phyloP scores from a whole-genome alignment of 129 eudicot species.

The Daucus carota region DH1_v3.0 NC_030382.2:10996001-10996500 shows the following conservation, averaged over 20 bases:
- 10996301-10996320: not conserved
- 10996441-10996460: conserved; percentile 85
- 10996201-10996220: not conserved
- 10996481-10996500: conserved; percentile 90
- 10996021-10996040: not conserved
- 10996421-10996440: conserved; percentile 88
- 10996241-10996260: not conserved
- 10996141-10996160: not conserved
- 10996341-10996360: conserved; percentile 94
- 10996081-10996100: not conserved
- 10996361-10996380: conserved; percentile 97
- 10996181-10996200: too few relatives aligned
- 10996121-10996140: too few relatives aligned
- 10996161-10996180: not conserved
- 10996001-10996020: not conserved
- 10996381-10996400: conserved; percentile 92
- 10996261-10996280: not conserved
- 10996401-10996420: conserved; percentile 87
- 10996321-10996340: not conserved
- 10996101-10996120: not conserved
- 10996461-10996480: conserved; percentile 92
- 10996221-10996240: not conserved
- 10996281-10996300: not conserved
- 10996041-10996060: not conserved
- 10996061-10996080: not conserved